Evolutionary conservation across 768 basidiomycete species (phyloP).

Genomic region (Suillus brevipes): DNA sequence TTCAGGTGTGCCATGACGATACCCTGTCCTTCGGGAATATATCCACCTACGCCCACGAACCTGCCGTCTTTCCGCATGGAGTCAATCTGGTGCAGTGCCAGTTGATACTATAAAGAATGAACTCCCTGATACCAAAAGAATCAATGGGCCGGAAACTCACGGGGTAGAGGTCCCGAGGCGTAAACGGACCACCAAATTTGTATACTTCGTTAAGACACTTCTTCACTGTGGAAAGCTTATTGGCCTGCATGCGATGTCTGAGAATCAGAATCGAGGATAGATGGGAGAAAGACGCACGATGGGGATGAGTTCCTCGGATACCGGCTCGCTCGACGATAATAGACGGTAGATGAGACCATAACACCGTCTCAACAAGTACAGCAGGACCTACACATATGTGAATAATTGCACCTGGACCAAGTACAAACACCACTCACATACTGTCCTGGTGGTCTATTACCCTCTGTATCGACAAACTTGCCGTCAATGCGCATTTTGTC

Average conservation of each 20-base stretch:
- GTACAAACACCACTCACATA: slow-evolving; percentile 57
- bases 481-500: slow-evolving; percentile 97
- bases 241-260: slow-evolving; percentile 57
- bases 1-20: slow-evolving; percentile 94
- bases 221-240: slow-evolving; percentile 95
- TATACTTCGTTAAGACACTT: slow-evolving; percentile 95
- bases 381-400: slow-evolving; percentile 61
- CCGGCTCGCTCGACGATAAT: slow-evolving; percentile 93
- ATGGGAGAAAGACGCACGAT: slow-evolving; percentile 53
- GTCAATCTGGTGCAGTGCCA: slow-evolving; percentile 94
- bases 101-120: slow-evolving; percentile 69
- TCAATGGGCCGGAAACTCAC: slow-evolving; percentile 44
- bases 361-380: slow-evolving; percentile 92
- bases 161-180: slow-evolving; percentile 89
- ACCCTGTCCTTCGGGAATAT: slow-evolving; percentile 93
- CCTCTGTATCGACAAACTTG: slow-evolving; percentile 94
- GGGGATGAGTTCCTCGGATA: slow-evolving; percentile 97
- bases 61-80: slow-evolving; percentile 90
- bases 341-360: slow-evolving; percentile 94
- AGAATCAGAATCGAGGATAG: slow-evolving; percentile 1
- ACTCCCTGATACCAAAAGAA: slow-evolving; percentile 10
- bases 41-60: slow-evolving; percentile 85
- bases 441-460: slow-evolving; percentile 90
- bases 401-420: slow-evolving; percentile 1
- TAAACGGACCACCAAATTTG: slow-evolving; percentile 94